Evolutionary conservation across 352 stramenopile genomes (phyloP), one percentile per base, ranked within the genome.

Genomic region (Blastocystis sp.): DNA sequence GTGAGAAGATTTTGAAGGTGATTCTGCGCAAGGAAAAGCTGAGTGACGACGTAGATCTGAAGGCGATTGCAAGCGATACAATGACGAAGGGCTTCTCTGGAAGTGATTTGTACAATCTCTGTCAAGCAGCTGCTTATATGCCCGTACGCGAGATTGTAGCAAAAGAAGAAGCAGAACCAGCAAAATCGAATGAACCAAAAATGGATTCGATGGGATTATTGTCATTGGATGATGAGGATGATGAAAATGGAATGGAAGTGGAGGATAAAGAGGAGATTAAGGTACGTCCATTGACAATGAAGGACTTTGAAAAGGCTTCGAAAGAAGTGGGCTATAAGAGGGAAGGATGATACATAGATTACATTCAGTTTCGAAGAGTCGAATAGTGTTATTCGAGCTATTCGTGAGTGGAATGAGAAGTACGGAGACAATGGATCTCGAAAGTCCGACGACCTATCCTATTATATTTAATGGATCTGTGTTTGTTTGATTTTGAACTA

Each of bases 401-500:
- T 96, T 24, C 92, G 91, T 88, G 92, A 95, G 87, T 96, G 93
- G 93, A 96, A 96, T 89, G 92, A 94, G 81, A 90, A 95, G 88
- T 96, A 95, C 85, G 93, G 93, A 54, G 93, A 96, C 87, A 93
- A 42, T 46, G 71, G 71, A n/a, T 83, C 71, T n/a, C 56, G 71
- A 24, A 63, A 83, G 71, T 67, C 71, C 4, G 27, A 83, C 29
- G 71, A 83, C 37, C 71, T 83, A 43, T 83, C 71, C 21, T 83
- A 83, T 65, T 83, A 83, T 27, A 83, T 83, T 46, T 83, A 42
- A 83, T 24, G 24, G 39, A 46, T 46, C 14, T 16, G 16, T 61
- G 35, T 54, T n/a, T 63, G 37, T 59, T 59, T 80, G 16, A 37
- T 59, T 32, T 35, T 35, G 56, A 5, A 63, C n/a, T 27, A 16